Percentiles rank a stretch among this genome's conserved stretches.
Conservation (phyloP, 805 yeast species). For the Metschnikowia continentalis region DNA sequence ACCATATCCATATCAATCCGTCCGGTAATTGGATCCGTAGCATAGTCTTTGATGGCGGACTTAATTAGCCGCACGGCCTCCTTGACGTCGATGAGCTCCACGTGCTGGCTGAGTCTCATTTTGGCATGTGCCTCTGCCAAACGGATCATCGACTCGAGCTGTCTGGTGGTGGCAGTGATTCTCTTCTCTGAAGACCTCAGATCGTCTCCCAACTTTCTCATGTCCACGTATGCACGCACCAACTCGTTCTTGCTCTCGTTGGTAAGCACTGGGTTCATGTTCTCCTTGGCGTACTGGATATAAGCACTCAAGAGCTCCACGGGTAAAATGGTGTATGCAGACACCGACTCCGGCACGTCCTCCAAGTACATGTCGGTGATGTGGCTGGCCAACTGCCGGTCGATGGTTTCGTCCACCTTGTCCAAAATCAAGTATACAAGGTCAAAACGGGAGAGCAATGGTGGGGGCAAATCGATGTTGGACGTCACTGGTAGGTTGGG, state of each 20-base stretch:
- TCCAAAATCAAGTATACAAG: conserved; percentile 89
- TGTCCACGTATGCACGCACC: conserved; percentile 83
- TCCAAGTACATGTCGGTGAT: conserved; percentile 89
- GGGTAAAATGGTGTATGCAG: conserved; percentile 67
- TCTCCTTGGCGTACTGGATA: conserved; percentile 91
- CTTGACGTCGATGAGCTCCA: conserved; percentile 74
- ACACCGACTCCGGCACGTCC: conserved; percentile 72
- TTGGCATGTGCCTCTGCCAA: conserved; percentile 96
- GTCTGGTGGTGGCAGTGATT: conserved; percentile 97
- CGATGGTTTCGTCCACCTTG: conserved; percentile 81
- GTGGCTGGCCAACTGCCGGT: conserved; percentile 84
- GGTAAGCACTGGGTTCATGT: conserved; percentile 73
- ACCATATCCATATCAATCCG: conserved; percentile 95
- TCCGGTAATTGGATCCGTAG: conserved; percentile 96
- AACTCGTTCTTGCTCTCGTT: conserved; percentile 78
- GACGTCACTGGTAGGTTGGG: conserved; percentile 93
- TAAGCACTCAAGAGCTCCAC: conserved; percentile 84
- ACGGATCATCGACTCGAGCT: conserved; percentile 92
- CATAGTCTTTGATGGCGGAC: conserved; percentile 94
- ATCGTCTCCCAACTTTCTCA: conserved; percentile 94
- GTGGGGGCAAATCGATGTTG: conserved; percentile 96
- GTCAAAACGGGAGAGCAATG: conserved; percentile 90
- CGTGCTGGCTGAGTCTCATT: conserved; percentile 74
- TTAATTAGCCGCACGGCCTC: conserved; percentile 93
- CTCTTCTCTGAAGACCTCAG: conserved; percentile 79